Evolutionary conservation across 495 filamentous ascomycete genomes (phyloP), one percentile per base, ranked within the genome.

Genomic region (Paragyromitra xinjiangensis): DNA sequence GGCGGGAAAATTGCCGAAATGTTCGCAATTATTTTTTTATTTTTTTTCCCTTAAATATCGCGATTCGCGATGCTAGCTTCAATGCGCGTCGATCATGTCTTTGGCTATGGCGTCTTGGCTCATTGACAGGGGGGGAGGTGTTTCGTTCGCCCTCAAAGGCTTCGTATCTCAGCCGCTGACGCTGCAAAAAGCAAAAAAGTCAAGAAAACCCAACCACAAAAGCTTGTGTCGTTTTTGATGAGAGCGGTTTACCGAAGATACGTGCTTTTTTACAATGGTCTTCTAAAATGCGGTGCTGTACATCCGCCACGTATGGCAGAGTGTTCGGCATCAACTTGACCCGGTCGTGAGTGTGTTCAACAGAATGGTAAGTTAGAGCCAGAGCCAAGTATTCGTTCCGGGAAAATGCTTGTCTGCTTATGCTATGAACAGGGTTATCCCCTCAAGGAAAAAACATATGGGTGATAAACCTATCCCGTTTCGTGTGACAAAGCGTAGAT

Each of bases 221-320:
- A 69, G 66, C 50, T 69, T 74, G 53, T 73, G 39, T 67, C 62
- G 62, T 67, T 67, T 58, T 58, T 22, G 37, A 34, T 56, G 70
- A 66, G 62, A 55, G 56, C 71, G 26, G 65, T 70, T 71, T 71
- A 29, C 56, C 56, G 11, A 53, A 75, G 56, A 61, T 62, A 64
- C 50, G 48, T 72, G 42, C 45, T 51, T 56, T 71, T 61, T 63
- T 39, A n/a, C 39, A 75, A 67, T 34, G 48, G 19, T 56, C 29
- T 34, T 63, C 42, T 75, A 40, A 59, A 37, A 67, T 77, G 62
- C 42, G 70, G 61, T 63, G 69, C 45, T 63, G 37, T 72, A 44
- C 63, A 73, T 42, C n/a, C 62, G 74, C 74, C 74, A 77, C 74
- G 74, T 77, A 77, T 77, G 48, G 68, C 29, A 48, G 37, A 73